Percentiles rank a stretch among this genome's conserved stretches.
Conservation (phyloP, 2,329 filamentous ascomycete genomes). For the Colletotrichum brevisporum region DNA sequence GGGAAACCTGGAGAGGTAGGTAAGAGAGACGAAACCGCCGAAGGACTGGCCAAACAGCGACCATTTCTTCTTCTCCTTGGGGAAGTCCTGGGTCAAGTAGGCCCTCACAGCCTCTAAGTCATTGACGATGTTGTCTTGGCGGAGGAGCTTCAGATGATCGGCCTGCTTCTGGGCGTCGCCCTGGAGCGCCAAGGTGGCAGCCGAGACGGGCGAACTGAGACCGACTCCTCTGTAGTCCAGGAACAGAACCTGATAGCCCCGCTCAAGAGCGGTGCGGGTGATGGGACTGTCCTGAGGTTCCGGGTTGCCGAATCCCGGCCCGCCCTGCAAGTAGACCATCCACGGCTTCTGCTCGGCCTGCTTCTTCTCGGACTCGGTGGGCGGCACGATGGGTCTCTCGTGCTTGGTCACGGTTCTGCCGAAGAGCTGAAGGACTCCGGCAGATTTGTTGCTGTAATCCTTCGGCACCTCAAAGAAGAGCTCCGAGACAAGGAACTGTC, state of each 20-base stretch:
- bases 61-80: slow-evolving; percentile 82
- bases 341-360: slow-evolving; percentile 64
- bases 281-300: slow-evolving; percentile 81
- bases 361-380: slow-evolving; percentile 52
- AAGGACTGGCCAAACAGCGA: slow-evolving; percentile 92
- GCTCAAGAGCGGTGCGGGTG: slow-evolving; percentile 79
- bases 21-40: slow-evolving; percentile 87
- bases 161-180: slow-evolving; percentile 79
- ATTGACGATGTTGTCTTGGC: slow-evolving; percentile 90
- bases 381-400: slow-evolving; percentile 71
- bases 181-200: slow-evolving; percentile 76
- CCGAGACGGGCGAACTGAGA: slow-evolving; percentile 83
- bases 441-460: slow-evolving; percentile 76
- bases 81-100: slow-evolving; percentile 78
- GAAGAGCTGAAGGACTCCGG: slow-evolving; percentile 80
- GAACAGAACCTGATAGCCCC: slow-evolving; percentile 87
- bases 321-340: slow-evolving; percentile 85
- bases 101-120: slow-evolving; percentile 90
- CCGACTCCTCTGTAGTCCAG: slow-evolving; percentile 95
- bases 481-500: slow-evolving; percentile 82
- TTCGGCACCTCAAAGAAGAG: slow-evolving; percentile 89
- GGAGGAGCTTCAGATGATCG: slow-evolving; percentile 85
- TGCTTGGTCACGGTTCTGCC: slow-evolving; percentile 79
- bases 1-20: slow-evolving; percentile 86
- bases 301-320: slow-evolving; percentile 83